Conservation (phyloP, 805 yeast genomes). For the Ascoidea rubescens region DNA sequence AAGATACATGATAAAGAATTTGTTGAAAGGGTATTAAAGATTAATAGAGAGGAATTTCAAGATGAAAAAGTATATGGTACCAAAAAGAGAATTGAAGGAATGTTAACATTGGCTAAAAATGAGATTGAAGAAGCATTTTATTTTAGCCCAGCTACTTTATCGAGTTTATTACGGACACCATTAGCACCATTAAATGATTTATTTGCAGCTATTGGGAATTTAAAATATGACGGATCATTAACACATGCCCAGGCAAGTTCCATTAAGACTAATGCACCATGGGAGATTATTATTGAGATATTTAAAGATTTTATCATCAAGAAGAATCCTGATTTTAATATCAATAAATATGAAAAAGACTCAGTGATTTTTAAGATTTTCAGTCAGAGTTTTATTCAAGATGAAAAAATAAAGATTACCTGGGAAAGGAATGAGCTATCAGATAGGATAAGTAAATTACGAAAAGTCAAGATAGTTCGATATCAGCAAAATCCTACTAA, state of each 20-base stretch:
- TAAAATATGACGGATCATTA: conserved; percentile 70
- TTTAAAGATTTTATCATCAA: conserved; percentile 47
- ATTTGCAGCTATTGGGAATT: conserved; percentile 69
- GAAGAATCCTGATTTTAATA: conserved; percentile 23
- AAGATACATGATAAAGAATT: conserved; percentile 59
- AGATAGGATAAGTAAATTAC: conserved; percentile 38
- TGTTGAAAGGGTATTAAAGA: conserved; percentile 44
- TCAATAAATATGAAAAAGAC: conserved; percentile 29
- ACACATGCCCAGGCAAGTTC: conserved; percentile 85
- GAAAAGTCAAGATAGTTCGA: conserved; percentile 71
- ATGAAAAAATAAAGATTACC: conserved; percentile 23
- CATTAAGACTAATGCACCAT: conserved; percentile 83
- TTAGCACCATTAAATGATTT: conserved; percentile 68
- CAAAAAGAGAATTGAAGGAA: conserved; percentile 73
- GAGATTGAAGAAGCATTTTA: conserved; percentile 59
- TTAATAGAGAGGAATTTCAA: conserved; percentile 28
- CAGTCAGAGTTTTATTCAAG: conserved; percentile 22
- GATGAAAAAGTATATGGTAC: conserved; percentile 60
- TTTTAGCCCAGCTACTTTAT: conserved; percentile 63
- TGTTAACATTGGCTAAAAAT: conserved; percentile 70
- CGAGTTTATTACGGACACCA: conserved; percentile 66
- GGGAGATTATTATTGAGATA: conserved; percentile 63
- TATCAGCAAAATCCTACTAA: conserved; percentile 88
- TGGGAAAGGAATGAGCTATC: conserved; percentile 53
- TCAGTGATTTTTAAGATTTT: conserved; percentile 48